Percentiles rank a stretch among this genome's conserved stretches.
Conservation (phyloP, 345 rosid genomes). For the Aegle marmelos region DNA sequence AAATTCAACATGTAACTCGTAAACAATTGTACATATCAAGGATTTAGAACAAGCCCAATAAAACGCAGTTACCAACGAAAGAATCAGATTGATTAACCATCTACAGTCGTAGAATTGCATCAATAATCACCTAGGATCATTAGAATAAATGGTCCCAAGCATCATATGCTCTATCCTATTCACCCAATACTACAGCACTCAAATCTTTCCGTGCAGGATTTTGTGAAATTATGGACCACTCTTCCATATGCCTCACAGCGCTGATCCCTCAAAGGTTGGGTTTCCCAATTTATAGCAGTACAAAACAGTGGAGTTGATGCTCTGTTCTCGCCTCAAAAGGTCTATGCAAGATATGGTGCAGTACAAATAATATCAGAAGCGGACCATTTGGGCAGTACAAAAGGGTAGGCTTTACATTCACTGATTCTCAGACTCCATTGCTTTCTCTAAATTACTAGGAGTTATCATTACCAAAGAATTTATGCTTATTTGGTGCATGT, state of each 20-base stretch:
- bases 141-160: conserved; percentile 7
- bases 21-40: neutral
- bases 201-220: conserved; percentile 9
- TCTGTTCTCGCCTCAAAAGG: neutral
- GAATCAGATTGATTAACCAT: neutral
- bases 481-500: neutral
- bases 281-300: neutral
- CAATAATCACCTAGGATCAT: neutral
- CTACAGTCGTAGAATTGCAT: neutral
- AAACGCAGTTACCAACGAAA: too few relatives aligned
- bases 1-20: neutral
- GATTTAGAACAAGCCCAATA: neutral
- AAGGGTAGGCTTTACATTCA: neutral
- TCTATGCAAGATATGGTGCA: neutral
- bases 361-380: neutral
- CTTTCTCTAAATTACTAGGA: neutral
- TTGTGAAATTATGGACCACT: conserved; percentile 22
- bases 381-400: neutral
- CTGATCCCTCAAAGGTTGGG: neutral
- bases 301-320: neutral
- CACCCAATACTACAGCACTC: conserved; percentile 8
- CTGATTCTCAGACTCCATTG: neutral
- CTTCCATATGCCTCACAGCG: neutral
- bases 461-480: neutral
- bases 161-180: conserved; percentile 6